These are phyloP conservation scores for Pulveroboletus sp. DNA, from an alignment of 768 basidiomycete genomes.

Conservation along the genomic window DNA sequence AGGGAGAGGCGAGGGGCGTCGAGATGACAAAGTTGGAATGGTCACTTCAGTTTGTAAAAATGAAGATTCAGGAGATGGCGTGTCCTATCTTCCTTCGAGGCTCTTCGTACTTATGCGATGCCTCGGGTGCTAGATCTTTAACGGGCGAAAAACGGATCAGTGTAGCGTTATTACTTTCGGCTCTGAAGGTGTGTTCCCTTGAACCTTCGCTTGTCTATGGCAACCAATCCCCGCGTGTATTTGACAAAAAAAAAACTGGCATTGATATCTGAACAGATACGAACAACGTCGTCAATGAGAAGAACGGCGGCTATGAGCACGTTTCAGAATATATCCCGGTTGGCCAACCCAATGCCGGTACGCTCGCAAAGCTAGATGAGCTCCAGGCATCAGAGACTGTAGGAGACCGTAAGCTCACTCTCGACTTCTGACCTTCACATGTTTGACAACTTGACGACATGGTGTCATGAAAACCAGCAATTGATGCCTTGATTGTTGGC, in stretches of 20 bases:
- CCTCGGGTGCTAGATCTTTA: slow-evolving; percentile 60
- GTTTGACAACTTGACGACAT: background rate
- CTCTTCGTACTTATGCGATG: background rate
- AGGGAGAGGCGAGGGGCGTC: slow-evolving; percentile 45
- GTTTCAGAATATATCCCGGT: slow-evolving; percentile 69
- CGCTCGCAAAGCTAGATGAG: slow-evolving; percentile 60
- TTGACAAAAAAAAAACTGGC: background rate
- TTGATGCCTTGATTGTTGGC: slow-evolving; percentile 84
- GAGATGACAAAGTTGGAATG: slow-evolving; percentile 78
- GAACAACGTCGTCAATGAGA: slow-evolving; percentile 56
- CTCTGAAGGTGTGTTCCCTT: slow-evolving; percentile 50
- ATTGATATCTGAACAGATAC: slow-evolving; percentile 42
- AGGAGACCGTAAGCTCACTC: slow-evolving; percentile 58
- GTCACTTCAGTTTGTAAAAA: slow-evolving; percentile 80
- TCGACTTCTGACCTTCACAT: background rate
- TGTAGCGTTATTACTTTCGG: slow-evolving; percentile 89
- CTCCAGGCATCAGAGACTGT: slow-evolving; percentile 49
- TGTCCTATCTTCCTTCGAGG: slow-evolving; percentile 1
- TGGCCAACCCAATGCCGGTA: slow-evolving; percentile 57
- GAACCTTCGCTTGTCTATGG: background rate
- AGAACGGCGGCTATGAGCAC: slow-evolving; percentile 67
- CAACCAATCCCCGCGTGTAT: background rate
- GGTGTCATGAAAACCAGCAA: slow-evolving; percentile 40
- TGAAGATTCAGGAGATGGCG: slow-evolving; percentile 91
- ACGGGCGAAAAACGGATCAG: slow-evolving; percentile 89